Percentiles rank a stretch among this genome's conserved stretches.
These are phyloP conservation scores for Gymnopus androsaceus DNA, from an alignment of 1,284 basidiomycete species.

Conservation along the genomic window DNA sequence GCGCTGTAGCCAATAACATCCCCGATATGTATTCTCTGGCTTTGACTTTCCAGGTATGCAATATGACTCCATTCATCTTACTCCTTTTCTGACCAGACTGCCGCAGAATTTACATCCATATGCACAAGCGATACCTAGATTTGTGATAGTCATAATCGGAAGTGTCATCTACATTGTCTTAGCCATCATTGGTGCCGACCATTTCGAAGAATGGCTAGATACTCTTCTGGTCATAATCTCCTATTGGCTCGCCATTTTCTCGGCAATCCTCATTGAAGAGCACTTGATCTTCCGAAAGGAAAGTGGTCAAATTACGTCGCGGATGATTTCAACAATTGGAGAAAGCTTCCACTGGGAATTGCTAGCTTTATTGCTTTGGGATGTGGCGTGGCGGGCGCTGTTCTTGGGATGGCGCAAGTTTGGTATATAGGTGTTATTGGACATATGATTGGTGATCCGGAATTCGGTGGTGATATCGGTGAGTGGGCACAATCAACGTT, in stretches of 20 bases:
- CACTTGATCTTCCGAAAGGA: constrained; percentile 64
- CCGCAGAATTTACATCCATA: constrained; percentile 2
- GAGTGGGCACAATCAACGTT: constrained; percentile 42
- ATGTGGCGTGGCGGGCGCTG: constrained; percentile 54
- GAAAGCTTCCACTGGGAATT: constrained; percentile 61
- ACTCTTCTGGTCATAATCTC: constrained; percentile 74
- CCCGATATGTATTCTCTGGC: constrained; percentile 83
- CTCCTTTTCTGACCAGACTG: constrained; percentile 65
- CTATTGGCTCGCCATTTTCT: constrained; percentile 68
- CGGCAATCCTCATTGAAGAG: constrained; percentile 61
- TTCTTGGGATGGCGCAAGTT: constrained; percentile 70
- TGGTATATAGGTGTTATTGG: constrained; percentile 78
- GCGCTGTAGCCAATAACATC: constrained; percentile 83
- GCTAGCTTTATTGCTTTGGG: constrained; percentile 58
- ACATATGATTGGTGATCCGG: constrained; percentile 66
- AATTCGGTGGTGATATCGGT: constrained; percentile 64
- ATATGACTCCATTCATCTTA: constrained; percentile 74
- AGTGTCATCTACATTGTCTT: constrained; percentile 58
- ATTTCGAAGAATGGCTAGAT: constrained; percentile 64
- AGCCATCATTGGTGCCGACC: constrained; percentile 67
- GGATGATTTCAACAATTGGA: constrained; percentile 54
- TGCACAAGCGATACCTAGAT: constrained; percentile 6
- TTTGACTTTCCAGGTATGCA: constrained; percentile 76
- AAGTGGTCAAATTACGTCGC: constrained; percentile 46
- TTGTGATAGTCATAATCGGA: background rate